Evolutionary conservation across 108 stramenopile genomes (phyloP), one percentile per base, ranked within the genome.

Genomic region (Nitzschia putrida): DNA sequence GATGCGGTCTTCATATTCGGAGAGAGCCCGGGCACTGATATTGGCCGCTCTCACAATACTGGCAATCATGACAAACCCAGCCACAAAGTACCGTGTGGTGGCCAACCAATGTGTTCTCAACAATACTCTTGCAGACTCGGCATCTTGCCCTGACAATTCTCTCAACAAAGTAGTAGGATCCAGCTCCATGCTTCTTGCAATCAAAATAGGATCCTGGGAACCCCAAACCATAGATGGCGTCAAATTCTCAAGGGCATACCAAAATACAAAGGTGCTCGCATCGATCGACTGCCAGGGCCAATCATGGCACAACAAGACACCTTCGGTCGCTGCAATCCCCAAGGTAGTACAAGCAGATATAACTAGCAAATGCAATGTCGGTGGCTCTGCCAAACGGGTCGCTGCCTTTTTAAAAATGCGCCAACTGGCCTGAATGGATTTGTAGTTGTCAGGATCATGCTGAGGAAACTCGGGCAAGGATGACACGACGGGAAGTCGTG

Each of bases 201-300:
- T 39, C 25, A 45, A 49, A 8, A 11, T 23, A 3, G 61, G 41
- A 55, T 72, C 71, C 54, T 72, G 71, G 5, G 71, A 61, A 16
- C 25, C 39, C 71, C 71, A 72, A 23, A 72, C 52, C 39, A 54
- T 53, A 0, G 71, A 72, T 12, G 71, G 71, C 0, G 64, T 21
- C 52, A 72, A 34, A 42, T 72, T 61, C 12, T 63, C 51, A 4
- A 72, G 16, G 23, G 71, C 34, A 72, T 72, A 72, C n/a, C 63
- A 51, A 2, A 23, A 22, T 8, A 64, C 52, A 64, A 72, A 72
- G 44, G 23, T 63, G 18, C 22, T 43, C 2, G 61, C 61, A 20
- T 63, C 61, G 7, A 44, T 40, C 7, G 38, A 40, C 44, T 63
- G 43, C 47, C 47, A 49, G 1, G 61, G 61, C 61, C 61, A 63